Percentiles rank a stretch among this genome's conserved stretches.
Evolutionary conservation across 169 alveolate species (phyloP).

Genomic region (Plasmodium falciparum): DNA sequence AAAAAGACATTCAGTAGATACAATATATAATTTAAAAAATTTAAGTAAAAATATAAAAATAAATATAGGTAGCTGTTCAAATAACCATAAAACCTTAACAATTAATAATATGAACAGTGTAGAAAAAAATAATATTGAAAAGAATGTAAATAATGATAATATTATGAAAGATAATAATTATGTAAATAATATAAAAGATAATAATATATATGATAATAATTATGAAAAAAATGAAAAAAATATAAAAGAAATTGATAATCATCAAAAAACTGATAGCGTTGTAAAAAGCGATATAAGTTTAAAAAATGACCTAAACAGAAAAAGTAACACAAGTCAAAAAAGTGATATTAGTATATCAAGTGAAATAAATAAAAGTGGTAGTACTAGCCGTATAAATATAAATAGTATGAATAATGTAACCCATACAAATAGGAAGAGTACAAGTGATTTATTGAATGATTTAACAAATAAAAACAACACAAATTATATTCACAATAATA

Average conservation of each 20-base stretch:
- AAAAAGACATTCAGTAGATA: constrained; percentile 14
- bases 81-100: too few relatives aligned
- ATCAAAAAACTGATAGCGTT: neutral
- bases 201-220: constrained; percentile 1
- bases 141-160: constrained; percentile 9
- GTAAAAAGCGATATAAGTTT: constrained; percentile 1
- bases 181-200: constrained; percentile 3
- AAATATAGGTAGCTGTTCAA: constrained; percentile 39
- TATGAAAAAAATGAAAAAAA: too few relatives aligned
- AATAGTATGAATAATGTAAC: too few relatives aligned
- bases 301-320: neutral
- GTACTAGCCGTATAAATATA: neutral
- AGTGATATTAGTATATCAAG: neutral
- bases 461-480: constrained; percentile 10
- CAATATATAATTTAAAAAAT: constrained; percentile 10
- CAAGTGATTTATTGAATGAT: neutral
- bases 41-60: constrained; percentile 50
- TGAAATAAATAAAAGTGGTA: neutral
- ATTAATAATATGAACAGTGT: too few relatives aligned
- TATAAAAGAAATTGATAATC: too few relatives aligned
- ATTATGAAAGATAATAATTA: neutral
- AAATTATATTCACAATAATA: constrained; percentile 2
- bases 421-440: neutral
- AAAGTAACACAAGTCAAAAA: neutral
- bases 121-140: constrained; percentile 9